Evolutionary conservation across 2,329 filamentous ascomycete species (phyloP).

Genomic region (Chrysoporthe deuterocubensis): DNA sequence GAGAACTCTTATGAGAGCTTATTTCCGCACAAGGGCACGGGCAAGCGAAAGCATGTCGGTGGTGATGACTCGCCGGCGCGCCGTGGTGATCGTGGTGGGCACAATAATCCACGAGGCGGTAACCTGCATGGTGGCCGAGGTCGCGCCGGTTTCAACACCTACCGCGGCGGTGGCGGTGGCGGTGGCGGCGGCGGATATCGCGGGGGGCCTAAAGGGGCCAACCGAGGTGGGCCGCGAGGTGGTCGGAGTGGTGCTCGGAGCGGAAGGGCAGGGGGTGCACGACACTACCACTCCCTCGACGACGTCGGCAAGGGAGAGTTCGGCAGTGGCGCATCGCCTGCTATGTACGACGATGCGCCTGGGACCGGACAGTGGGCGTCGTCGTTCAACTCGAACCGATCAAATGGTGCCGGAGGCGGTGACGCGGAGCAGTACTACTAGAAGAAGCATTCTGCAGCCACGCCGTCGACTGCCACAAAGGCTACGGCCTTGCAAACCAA

Average conservation of each 20-base stretch:
- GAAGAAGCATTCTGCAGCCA: constrained; percentile 14
- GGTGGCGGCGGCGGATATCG: constrained; percentile 23
- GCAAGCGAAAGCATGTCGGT: constrained; percentile 65
- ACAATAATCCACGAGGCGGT: constrained; percentile 9
- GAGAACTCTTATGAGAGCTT: constrained; percentile 68
- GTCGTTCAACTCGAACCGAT: constrained; percentile 14
- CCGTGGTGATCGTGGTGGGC: constrained; percentile 32
- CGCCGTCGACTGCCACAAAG: not conserved
- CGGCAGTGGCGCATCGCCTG: constrained; percentile 37
- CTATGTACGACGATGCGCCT: constrained; percentile 25
- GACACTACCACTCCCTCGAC: constrained; percentile 68
- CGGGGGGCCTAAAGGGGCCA: constrained; percentile 14
- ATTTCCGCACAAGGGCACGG: constrained; percentile 58
- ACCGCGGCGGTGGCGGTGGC: constrained; percentile 41
- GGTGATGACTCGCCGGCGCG: constrained; percentile 49
- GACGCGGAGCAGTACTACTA: constrained; percentile 29
- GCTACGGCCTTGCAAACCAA: not conserved
- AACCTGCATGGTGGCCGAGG: constrained; percentile 40
- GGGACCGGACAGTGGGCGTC: constrained; percentile 13
- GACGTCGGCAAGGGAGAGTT: constrained; percentile 59
- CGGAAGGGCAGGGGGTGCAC: constrained; percentile 52
- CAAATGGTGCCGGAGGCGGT: constrained; percentile 1
- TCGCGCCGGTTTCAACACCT: constrained; percentile 41
- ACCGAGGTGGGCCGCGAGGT: constrained; percentile 39
- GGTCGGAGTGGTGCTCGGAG: constrained; percentile 50